These are phyloP conservation scores for Seiridium unicorne DNA, from an alignment of 2,329 filamentous ascomycete genomes.

Conservation along the genomic window DNA sequence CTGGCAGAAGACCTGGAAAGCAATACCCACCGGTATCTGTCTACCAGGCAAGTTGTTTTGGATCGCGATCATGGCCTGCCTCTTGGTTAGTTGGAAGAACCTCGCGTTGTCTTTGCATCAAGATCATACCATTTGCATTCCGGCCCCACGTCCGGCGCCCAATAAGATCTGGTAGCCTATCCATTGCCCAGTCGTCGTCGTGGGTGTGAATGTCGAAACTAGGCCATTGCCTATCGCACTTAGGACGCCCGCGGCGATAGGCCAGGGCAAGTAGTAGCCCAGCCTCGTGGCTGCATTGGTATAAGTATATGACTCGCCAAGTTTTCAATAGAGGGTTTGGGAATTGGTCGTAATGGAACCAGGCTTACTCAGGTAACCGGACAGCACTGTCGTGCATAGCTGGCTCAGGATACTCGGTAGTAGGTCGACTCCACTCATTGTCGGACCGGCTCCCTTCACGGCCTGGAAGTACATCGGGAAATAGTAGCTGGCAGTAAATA, in stretches of 20 bases:
- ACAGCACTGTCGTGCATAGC: constrained; percentile 49
- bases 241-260: constrained; percentile 22
- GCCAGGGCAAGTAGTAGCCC: constrained; percentile 26
- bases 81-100: constrained; percentile 16
- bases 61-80: constrained; percentile 24
- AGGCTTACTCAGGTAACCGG: no score
- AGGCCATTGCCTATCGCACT: constrained; percentile 22
- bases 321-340: not conserved
- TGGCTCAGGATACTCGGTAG: constrained; percentile 27
- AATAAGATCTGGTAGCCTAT: constrained; percentile 27
- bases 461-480: constrained; percentile 6
- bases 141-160: constrained; percentile 21
- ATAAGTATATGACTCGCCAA: constrained; percentile 39
- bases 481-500: constrained; percentile 18
- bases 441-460: constrained; percentile 15
- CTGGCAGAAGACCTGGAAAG: constrained; percentile 26
- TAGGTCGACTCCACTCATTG: constrained; percentile 30
- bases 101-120: constrained; percentile 16
- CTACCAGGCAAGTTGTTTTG: constrained; percentile 22
- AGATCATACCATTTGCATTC: constrained; percentile 24
- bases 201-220: constrained; percentile 23
- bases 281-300: constrained; percentile 18
- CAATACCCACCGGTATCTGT: constrained; percentile 22
- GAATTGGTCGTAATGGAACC: constrained; percentile 9
- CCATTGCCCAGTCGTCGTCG: constrained; percentile 22